These are phyloP conservation scores for Leccinum rimulosum DNA, from an alignment of 768 basidiomycete genomes.

Conservation along the genomic window DNA sequence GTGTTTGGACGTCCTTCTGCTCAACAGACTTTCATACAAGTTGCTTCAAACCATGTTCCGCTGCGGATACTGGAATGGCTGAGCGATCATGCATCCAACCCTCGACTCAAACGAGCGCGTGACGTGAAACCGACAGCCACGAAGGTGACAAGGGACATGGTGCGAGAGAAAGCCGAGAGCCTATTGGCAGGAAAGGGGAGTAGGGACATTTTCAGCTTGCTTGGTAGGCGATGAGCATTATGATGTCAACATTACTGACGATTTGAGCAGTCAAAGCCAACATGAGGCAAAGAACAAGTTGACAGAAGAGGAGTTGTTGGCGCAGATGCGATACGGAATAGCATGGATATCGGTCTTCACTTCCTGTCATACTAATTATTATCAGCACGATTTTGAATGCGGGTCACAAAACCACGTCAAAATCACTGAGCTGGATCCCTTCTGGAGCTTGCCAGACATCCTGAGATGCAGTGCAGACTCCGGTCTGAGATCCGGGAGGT, in stretches of 20 bases:
- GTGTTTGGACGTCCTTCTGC: slow-evolving; percentile 17
- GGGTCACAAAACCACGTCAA: slow-evolving; percentile 63
- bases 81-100: slow-evolving; percentile 24
- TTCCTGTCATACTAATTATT: neutral
- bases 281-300: slow-evolving; percentile 28
- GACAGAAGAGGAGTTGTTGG: slow-evolving; percentile 13
- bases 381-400: slow-evolving; percentile 44
- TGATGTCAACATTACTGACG: neutral
- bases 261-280: slow-evolving; percentile 25
- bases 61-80: slow-evolving; percentile 32
- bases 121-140: slow-evolving; percentile 3
- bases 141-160: slow-evolving; percentile 13
- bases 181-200: slow-evolving; percentile 14
- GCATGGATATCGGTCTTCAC: neutral
- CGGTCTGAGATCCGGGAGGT: slow-evolving; percentile 34
- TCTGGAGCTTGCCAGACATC: slow-evolving; percentile 57
- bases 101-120: slow-evolving; percentile 18
- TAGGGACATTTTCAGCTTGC: slow-evolving; percentile 29
- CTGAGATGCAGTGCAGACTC: slow-evolving; percentile 56
- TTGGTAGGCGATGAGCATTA: slow-evolving; percentile 36
- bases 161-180: slow-evolving; percentile 15
- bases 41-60: slow-evolving; percentile 14
- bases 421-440: slow-evolving; percentile 58
- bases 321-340: slow-evolving; percentile 17
- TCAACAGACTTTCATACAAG: slow-evolving; percentile 13